Base-by-base conservation (phyloP, 306 rosid genomes). In the Dalbergia cochinchinensis region DNA sequence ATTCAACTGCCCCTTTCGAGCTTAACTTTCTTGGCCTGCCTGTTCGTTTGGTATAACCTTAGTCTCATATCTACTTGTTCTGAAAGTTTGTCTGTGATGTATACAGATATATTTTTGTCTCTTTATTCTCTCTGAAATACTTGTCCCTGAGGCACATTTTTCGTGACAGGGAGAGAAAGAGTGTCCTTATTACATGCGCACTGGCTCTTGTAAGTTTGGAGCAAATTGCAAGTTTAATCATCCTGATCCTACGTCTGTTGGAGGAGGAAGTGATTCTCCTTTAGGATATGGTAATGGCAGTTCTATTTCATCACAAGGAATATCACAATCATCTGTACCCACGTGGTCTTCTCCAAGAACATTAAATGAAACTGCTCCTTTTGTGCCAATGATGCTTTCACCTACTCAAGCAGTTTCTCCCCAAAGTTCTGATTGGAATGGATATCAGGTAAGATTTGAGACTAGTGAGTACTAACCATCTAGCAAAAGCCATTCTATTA, bases 151-250 rank as follows among this genome's bases (percentile, higher is more conserved):
- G 71, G 69, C 65, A 71, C 57, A 74, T 48, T 82, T 82, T 76
- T 48, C 54, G 8, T 87, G 70, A 33, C 80, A 95, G 99, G 97
- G 92, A 51, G 95, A 86, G 89, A 95, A 76, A 88, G 97, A 91
- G 80, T 95, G 99, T 34, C 92, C 83, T 50, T 92, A 88, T 80
- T 95, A 92, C 85, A 92, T 95, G 97, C 93, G 91, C 63, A 92
- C 77, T 10, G 97, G 98, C 66, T 92, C 97, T 79, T 95, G 99
- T 83, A 95, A 91, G 90, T 95, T 88, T 85, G 99, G 97, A 70
- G 74, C 88, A 51, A 88, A 80, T 89, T 95, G 99, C 90, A 92
- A 78, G 88, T 95, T 87, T 79, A 95, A 95, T 87, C 99, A 95
- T 77, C 99, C 99, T 5, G 97, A 95, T 83, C 99, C 99, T 74